Evolutionary conservation across 441 rosid genomes (phyloP).

Genomic region (Isatis lusitanica): DNA sequence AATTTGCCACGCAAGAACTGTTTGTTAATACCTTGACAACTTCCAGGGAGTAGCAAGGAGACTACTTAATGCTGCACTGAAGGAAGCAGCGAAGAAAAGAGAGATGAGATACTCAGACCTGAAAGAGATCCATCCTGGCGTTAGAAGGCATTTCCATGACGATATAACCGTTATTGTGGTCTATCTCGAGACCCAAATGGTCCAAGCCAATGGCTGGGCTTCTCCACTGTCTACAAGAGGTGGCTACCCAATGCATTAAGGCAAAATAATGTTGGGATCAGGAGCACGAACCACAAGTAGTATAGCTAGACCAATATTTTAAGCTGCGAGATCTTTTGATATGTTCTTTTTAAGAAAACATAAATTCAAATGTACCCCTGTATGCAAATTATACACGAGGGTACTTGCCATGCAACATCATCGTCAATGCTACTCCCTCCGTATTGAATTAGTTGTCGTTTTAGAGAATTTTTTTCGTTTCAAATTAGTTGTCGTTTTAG

Average conservation of each 20-base stretch:
- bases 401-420: conserved; percentile 7
- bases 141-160: conserved; percentile 69
- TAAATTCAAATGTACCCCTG: conserved; percentile 29
- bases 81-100: conserved; percentile 67
- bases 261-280: not conserved
- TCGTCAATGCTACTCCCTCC: not conserved
- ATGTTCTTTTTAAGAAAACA: conserved; percentile 17
- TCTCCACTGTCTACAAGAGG: conserved; percentile 31
- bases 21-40: conserved; percentile 3
- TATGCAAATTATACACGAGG: conserved; percentile 33
- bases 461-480: no score
- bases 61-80: conserved; percentile 51
- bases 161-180: conserved; percentile 52
- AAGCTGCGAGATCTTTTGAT: conserved; percentile 16
- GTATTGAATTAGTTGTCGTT: no score
- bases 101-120: conserved; percentile 70
- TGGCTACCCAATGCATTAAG: conserved; percentile 26
- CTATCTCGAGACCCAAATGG: conserved; percentile 38
- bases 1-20: not conserved
- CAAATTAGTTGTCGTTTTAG: no score
- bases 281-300: not conserved
- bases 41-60: conserved; percentile 64
- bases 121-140: conserved; percentile 51
- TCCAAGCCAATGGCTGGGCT: conserved; percentile 12
- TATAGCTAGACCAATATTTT: conserved; percentile 30